These are phyloP conservation scores for Kodamaea kakaduensis DNA, from an alignment of 805 yeast species.

Conservation along the genomic window DNA sequence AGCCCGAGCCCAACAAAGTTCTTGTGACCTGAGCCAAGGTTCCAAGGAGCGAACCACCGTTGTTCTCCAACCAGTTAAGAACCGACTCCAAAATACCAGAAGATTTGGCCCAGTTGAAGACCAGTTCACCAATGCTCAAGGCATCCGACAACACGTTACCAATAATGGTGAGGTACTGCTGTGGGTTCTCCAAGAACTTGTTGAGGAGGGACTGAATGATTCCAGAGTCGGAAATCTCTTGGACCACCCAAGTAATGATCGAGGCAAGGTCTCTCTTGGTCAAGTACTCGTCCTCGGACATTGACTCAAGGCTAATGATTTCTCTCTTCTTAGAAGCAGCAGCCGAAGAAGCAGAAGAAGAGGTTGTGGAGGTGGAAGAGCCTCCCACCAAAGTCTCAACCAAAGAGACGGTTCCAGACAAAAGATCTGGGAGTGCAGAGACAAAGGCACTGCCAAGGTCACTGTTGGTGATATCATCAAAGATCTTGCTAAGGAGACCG, in stretches of 20 bases:
- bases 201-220: slow-evolving; percentile 26
- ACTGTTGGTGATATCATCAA: slow-evolving; percentile 30
- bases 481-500: slow-evolving; percentile 33
- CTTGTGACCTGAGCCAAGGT: slow-evolving; percentile 28
- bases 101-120: slow-evolving; percentile 35
- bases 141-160: slow-evolving; percentile 33
- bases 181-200: slow-evolving; percentile 37
- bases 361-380: slow-evolving; percentile 11
- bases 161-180: slow-evolving; percentile 29
- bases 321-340: slow-evolving; percentile 11
- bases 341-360: slow-evolving; percentile 16
- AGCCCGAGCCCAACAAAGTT: slow-evolving; percentile 22
- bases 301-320: slow-evolving; percentile 7
- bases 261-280: slow-evolving; percentile 34
- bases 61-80: slow-evolving; percentile 19
- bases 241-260: slow-evolving; percentile 26
- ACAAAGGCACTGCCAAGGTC: slow-evolving; percentile 32
- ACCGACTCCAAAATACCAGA: slow-evolving; percentile 31
- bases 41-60: slow-evolving; percentile 25
- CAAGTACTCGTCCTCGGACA: slow-evolving; percentile 30
- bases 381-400: slow-evolving; percentile 14
- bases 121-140: slow-evolving; percentile 29
- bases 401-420: slow-evolving; percentile 29
- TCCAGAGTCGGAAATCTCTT: slow-evolving; percentile 36
- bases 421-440: slow-evolving; percentile 30